Conservation (phyloP, 1,139 yeast genomes). For the Sugiyamaella xylanicola region DNA sequence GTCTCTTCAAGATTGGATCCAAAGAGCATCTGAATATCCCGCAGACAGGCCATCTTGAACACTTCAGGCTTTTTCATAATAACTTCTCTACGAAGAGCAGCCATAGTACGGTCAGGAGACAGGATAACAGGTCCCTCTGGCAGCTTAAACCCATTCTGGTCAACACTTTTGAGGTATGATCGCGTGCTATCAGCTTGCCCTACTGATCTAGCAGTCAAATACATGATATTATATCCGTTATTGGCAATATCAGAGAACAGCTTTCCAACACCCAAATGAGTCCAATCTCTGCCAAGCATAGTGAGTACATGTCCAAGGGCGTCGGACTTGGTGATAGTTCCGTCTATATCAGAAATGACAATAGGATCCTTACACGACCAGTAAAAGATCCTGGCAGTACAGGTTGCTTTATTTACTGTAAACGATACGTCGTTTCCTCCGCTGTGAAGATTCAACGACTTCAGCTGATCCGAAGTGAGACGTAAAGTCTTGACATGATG, state of each 20-base stretch:
- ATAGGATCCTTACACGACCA: slow-evolving; percentile 89
- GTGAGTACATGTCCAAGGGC: slow-evolving; percentile 96
- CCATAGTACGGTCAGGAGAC: slow-evolving; percentile 96
- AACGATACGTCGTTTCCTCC: slow-evolving; percentile 83
- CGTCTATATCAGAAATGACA: slow-evolving; percentile 96
- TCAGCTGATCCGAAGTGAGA: slow-evolving; percentile 86
- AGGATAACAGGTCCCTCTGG: slow-evolving; percentile 95
- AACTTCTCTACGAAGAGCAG: slow-evolving; percentile 89
- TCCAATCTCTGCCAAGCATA: slow-evolving; percentile 96
- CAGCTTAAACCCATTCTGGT: slow-evolving; percentile 69
- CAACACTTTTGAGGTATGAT: slow-evolving; percentile 74
- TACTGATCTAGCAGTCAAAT: slow-evolving; percentile 90
- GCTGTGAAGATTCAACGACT: slow-evolving; percentile 66
- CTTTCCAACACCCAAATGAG: slow-evolving; percentile 93
- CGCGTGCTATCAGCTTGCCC: slow-evolving; percentile 96
- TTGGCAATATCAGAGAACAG: slow-evolving; percentile 78
- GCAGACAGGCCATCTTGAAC: slow-evolving; percentile 94
- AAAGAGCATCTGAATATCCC: slow-evolving; percentile 73
- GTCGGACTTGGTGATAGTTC: slow-evolving; percentile 96
- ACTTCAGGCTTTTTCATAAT: slow-evolving; percentile 95
- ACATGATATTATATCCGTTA: slow-evolving; percentile 92
- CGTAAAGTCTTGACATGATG: slow-evolving; percentile 82
- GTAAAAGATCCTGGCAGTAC: slow-evolving; percentile 70
- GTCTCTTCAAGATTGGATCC: slow-evolving; percentile 46
- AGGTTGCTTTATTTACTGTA: slow-evolving; percentile 74